Conservation (phyloP, 768 basidiomycete genomes). For the Mycena amicta region DNA sequence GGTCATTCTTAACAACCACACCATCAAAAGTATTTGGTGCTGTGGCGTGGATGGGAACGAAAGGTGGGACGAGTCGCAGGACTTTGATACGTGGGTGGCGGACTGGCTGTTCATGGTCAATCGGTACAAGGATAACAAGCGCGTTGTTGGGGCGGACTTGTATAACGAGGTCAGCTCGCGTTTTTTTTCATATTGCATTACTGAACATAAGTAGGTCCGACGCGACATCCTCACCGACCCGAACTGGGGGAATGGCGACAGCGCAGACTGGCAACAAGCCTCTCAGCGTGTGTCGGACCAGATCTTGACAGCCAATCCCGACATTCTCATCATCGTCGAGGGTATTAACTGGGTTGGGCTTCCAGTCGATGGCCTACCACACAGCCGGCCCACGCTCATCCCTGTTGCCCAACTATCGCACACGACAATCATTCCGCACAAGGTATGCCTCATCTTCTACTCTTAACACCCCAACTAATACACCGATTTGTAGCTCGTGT, state of each 20-base stretch:
- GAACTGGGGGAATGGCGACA: conserved; percentile 15
- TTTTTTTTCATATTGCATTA: no score
- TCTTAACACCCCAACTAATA: not conserved
- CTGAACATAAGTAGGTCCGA: conserved; percentile 15
- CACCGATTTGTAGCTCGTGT: conserved; percentile 14
- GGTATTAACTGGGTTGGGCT: conserved; percentile 23
- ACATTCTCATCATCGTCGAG: conserved; percentile 22
- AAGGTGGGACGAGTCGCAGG: conserved; percentile 19
- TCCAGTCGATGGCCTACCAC: conserved; percentile 21
- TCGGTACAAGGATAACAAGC: conserved; percentile 16
- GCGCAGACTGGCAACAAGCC: conserved; percentile 18
- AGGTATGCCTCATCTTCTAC: conserved; percentile 1
- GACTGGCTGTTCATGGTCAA: conserved; percentile 18
- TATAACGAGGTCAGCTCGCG: conserved; percentile 12
- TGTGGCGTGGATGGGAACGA: conserved; percentile 22
- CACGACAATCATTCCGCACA: conserved; percentile 14
- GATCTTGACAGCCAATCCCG: conserved; percentile 15
- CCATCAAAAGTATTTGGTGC: conserved; percentile 13
- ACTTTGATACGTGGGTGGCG: conserved; percentile 5
- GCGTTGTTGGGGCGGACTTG: conserved; percentile 6
- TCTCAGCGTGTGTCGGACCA: conserved; percentile 13
- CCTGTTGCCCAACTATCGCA: conserved; percentile 15
- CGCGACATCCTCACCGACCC: conserved; percentile 17
- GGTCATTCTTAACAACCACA: conserved; percentile 21
- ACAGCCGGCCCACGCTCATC: conserved; percentile 16